Conservation (phyloP, 1,284 basidiomycete species). For the Porodaedalea pini region DNA sequence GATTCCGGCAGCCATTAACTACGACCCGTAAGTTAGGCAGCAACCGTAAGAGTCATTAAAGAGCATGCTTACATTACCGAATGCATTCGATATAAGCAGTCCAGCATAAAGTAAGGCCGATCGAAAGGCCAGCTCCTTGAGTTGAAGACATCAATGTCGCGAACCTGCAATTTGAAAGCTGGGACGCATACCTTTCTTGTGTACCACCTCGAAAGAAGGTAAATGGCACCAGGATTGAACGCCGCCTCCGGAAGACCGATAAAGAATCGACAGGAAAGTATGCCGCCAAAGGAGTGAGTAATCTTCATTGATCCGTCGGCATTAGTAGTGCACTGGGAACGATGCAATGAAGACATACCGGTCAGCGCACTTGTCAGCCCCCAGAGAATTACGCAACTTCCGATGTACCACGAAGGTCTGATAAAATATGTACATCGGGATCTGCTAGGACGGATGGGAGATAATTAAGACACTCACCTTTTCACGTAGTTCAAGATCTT, state of each 20-base stretch:
- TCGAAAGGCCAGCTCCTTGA: conserved; percentile 32
- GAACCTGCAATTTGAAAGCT: not conserved
- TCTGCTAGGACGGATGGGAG: not conserved
- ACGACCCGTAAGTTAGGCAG: conserved; percentile 18
- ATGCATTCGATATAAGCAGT: conserved; percentile 41
- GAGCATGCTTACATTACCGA: conserved; percentile 30
- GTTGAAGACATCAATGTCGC: not conserved
- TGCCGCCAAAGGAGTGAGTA: conserved; percentile 27
- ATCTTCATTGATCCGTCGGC: conserved; percentile 14
- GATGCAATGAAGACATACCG: conserved; percentile 12
- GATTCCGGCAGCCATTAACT: conserved; percentile 38
- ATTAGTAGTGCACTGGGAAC: not conserved
- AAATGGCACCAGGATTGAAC: conserved; percentile 25
- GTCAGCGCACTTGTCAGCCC: conserved; percentile 26
- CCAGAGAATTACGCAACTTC: conserved; percentile 26
- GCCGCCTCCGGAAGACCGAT: conserved; percentile 28
- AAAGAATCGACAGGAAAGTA: conserved; percentile 25
- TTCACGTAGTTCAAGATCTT: conserved; percentile 52
- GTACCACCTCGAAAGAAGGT: conserved; percentile 26
- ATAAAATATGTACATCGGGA: conserved; percentile 23
- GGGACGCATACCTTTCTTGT: conserved; percentile 22
- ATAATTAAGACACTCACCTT: conserved; percentile 32
- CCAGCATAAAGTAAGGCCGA: conserved; percentile 41
- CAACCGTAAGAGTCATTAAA: conserved; percentile 6
- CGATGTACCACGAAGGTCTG: conserved; percentile 28